Evolutionary conservation across 257 asterid genomes (phyloP).

Genomic region (Haberlea rhodopensis): DNA sequence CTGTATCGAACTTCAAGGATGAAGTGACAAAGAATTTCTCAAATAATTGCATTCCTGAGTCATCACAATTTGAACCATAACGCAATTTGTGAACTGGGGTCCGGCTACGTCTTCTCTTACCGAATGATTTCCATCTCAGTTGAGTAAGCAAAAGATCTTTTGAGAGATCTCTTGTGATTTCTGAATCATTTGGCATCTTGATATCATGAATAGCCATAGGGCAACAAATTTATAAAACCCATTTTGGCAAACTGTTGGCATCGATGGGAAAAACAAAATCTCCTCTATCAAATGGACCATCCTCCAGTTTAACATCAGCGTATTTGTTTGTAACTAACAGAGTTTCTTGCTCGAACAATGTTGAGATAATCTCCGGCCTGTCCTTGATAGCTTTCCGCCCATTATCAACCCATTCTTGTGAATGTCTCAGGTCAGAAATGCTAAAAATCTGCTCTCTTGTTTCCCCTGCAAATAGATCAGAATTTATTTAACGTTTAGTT

Average conservation of each 20-base stretch:
- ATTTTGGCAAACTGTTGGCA: constrained; percentile 5
- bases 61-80: constrained; percentile 18
- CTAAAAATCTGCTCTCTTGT: constrained; percentile 39
- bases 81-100: constrained; percentile 46
- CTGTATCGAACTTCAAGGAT: constrained; percentile 46
- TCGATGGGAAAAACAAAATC: constrained; percentile 11
- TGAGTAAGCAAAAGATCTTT: constrained; percentile 45
- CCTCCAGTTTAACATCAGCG: constrained; percentile 20
- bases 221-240: constrained; percentile 1
- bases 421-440: constrained; percentile 47
- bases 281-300: neutral
- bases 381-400: constrained; percentile 53
- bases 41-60: constrained; percentile 27
- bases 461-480: constrained; percentile 47
- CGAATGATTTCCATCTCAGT: constrained; percentile 62
- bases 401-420: constrained; percentile 66
- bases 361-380: constrained; percentile 44
- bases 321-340: constrained; percentile 1
- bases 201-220: neutral
- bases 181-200: constrained; percentile 19
- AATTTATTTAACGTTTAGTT: neutral
- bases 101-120: constrained; percentile 57
- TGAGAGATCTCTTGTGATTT: constrained; percentile 41
- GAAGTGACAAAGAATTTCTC: constrained; percentile 33
- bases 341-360: constrained; percentile 18